phyloP scores from a whole-genome alignment of 192 early-diverging fungal genomes.

The Chytriomyces sp. region DNA sequence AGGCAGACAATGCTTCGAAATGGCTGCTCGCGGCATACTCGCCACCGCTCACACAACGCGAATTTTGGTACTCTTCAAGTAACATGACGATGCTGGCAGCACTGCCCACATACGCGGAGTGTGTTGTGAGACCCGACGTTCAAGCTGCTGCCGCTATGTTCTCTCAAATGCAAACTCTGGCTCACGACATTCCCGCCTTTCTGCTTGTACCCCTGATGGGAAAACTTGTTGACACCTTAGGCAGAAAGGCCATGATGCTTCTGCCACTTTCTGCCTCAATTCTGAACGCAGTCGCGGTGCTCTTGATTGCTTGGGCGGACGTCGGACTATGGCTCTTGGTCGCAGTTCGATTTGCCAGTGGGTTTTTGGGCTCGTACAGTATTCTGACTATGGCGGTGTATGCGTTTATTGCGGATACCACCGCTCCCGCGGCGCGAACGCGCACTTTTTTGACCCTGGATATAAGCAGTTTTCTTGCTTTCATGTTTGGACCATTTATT shows the following conservation, averaged over 20 bases:
- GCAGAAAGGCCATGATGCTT: conserved; percentile 16
- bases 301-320: conserved; percentile 29
- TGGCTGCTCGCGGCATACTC: too few species aligned
- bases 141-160: conserved; percentile 2
- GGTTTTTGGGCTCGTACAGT: conserved; percentile 41
- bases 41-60: background rate
- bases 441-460: conserved; percentile 19
- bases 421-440: background rate
- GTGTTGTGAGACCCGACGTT: conserved; percentile 7
- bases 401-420: conserved; percentile 18
- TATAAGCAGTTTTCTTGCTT: conserved; percentile 33
- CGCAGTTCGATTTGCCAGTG: conserved; percentile 30
- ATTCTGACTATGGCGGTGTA: conserved; percentile 24
- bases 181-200: conserved; percentile 3
- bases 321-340: conserved; percentile 45
- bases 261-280: conserved; percentile 29
- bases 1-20: too few species aligned
- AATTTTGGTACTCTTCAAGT: background rate
- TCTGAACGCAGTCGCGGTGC: conserved; percentile 18
- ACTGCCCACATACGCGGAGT: conserved; percentile 1
- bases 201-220: conserved; percentile 19
- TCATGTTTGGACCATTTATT: conserved; percentile 42
- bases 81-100: background rate
- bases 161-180: conserved; percentile 9
- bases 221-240: conserved; percentile 2